Evolutionary conservation across 2,329 filamentous ascomycete genomes (phyloP).

Genomic region (Penicillium sp.): DNA sequence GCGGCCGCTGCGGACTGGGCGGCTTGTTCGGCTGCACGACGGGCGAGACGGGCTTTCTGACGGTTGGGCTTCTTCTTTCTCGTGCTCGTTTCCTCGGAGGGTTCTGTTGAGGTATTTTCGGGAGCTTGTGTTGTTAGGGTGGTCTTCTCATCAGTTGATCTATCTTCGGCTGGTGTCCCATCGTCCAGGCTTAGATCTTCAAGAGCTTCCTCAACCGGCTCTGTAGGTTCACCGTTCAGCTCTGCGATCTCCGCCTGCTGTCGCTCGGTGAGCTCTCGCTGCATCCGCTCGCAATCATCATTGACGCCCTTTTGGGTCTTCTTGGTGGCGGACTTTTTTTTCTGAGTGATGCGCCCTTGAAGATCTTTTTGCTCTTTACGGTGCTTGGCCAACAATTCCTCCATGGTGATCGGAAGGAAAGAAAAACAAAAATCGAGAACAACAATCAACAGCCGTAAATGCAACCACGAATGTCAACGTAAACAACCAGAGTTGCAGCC

Average conservation of each 20-base stretch:
- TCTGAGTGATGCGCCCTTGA: slow-evolving; percentile 82
- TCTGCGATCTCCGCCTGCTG: slow-evolving; percentile 57
- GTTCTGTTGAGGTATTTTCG: slow-evolving; percentile 12
- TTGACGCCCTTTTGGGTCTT: slow-evolving; percentile 71
- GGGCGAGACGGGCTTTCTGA: slow-evolving; percentile 86
- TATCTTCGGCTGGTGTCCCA: slow-evolving; percentile 21
- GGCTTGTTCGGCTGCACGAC: slow-evolving; percentile 82
- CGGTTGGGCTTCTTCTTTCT: slow-evolving; percentile 77
- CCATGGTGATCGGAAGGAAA: slow-evolving; percentile 53
- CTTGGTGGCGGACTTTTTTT: slow-evolving; percentile 96
- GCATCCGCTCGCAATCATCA: slow-evolving; percentile 64
- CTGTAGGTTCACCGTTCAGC: slow-evolving; percentile 43
- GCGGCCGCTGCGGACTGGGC: slow-evolving; percentile 69
- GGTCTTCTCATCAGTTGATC: slow-evolving; percentile 16
- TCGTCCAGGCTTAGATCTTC: slow-evolving; percentile 41
- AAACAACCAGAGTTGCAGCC: neutral
- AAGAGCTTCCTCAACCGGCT: slow-evolving; percentile 34
- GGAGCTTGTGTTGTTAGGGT: slow-evolving; percentile 11
- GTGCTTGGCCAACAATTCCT: slow-evolving; percentile 77
- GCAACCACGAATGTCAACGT: slow-evolving; percentile 1
- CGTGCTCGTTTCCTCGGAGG: slow-evolving; percentile 21
- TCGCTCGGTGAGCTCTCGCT: slow-evolving; percentile 58
- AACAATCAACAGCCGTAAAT: slow-evolving; percentile 10
- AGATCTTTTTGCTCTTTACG: slow-evolving; percentile 87
- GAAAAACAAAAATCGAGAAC: slow-evolving; percentile 3